These are phyloP conservation scores for Phytophthora parvispora DNA, from an alignment of 352 stramenopile genomes.

Conservation along the genomic window DNA sequence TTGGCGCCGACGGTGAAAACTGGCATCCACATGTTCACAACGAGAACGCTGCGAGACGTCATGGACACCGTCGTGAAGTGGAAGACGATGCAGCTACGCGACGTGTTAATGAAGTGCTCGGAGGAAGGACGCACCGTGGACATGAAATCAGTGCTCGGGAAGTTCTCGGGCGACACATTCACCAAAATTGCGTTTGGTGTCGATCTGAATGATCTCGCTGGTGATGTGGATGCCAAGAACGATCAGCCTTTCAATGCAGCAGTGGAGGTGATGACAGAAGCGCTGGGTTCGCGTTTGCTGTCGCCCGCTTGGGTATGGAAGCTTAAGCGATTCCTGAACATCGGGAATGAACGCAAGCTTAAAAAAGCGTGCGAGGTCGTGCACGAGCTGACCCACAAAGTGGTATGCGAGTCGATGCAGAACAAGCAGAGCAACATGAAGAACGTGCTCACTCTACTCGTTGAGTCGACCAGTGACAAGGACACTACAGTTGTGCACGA, in stretches of 20 bases:
- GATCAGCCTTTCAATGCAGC: conserved; percentile 22
- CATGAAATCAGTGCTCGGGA: conserved; percentile 43
- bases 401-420: conserved; percentile 39
- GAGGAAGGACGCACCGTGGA: background rate
- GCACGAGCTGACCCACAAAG: conserved; percentile 24
- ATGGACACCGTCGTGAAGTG: conserved; percentile 11
- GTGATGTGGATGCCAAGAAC: conserved; percentile 16
- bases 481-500: conserved; percentile 34
- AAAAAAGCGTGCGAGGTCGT: conserved; percentile 23
- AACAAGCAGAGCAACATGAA: conserved; percentile 6
- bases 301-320: conserved; percentile 41
- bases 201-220: conserved; percentile 34
- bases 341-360: conserved; percentile 32
- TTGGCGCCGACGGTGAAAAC: conserved; percentile 43
- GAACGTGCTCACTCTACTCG: conserved; percentile 9
- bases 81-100: conserved; percentile 6
- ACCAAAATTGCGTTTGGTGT: conserved; percentile 70
- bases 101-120: conserved; percentile 1
- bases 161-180: conserved; percentile 74
- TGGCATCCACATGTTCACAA: conserved; percentile 82
- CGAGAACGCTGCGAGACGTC: conserved; percentile 16
- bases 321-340: conserved; percentile 23
- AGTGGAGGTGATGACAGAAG: conserved; percentile 17
- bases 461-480: conserved; percentile 1
- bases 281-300: conserved; percentile 32